Evolutionary conservation across 345 rosid genomes (phyloP), one percentile per base, ranked within the genome.

Genomic region (Geranium brycei): DNA sequence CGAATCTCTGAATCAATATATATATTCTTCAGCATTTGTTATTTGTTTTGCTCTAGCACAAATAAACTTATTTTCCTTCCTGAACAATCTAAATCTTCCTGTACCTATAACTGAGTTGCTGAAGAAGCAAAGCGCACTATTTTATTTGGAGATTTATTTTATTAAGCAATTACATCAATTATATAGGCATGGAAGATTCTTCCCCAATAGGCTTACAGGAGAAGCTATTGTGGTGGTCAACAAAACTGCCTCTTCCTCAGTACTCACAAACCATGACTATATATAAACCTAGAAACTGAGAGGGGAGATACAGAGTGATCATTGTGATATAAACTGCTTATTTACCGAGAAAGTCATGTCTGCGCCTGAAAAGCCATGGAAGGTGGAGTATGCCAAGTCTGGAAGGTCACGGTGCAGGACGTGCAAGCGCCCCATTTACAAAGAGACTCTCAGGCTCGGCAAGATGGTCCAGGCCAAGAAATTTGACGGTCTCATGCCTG

Each of bases 401-500:
- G 82, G 69, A 0, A 80, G 99, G 73, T 85, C 97, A 0, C 86
- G 95, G 16, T 93, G 97, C 82, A 86, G 81, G 80, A 75, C 87
- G 68, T 93, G 97, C 87, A 86, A 80, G 77, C 71, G 53, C 65
- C 13, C 76, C 73, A 93, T 93, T 66, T 73, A 65, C 62, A 90
- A 87, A 60, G 99, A 86, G 77, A 23, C 0, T 13, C 77, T 93
- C 72, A 76, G 97, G 64, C 96, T 90, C 38, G 97, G 96, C 64
- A 93, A 89, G 78, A 75, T 93, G 85, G 91, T 90, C 73, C 87
- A 85, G 59, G 80, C 97, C 66, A 38, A 82, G 59, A 89, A 89
- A 61, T 93, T 93, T 80, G 99, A 93, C 19, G 99, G 96, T 55
- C 72, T 93, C 78, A 90, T 93, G 85, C 97, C 97, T 62, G 99